Evolutionary conservation across 257 asterid species (phyloP), one percentile per base, ranked within the genome.

Genomic region (Ilex aquifolium): DNA sequence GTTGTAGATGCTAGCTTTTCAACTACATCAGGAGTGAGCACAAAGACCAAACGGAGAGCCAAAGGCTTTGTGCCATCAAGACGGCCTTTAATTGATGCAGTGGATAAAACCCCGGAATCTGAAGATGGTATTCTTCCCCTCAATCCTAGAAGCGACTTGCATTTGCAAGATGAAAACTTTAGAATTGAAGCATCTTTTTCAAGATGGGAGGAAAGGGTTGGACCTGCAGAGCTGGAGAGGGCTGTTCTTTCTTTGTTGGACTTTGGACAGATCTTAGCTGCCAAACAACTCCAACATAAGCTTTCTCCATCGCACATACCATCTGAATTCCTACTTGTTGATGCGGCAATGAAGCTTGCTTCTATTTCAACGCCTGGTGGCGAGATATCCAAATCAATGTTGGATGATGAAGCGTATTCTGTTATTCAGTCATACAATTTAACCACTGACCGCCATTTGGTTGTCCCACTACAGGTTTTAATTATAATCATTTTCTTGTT

Each of bases 191-290:
- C 94, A 61, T 83, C 94, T 29, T 70, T 85, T 64, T 82, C 97
- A 44, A 87, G 79, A 74, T 89, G 95, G 95, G 94, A 93, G 82
- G 99, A 93, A 81, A 79, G 95, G 75, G 93, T 91, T 74, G 95
- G 84, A 59, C 90, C 93, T 57, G 88, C 82, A 62, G 99, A 87
- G 74, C 79, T 90, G 40, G 94, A 93, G 72, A 80, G 82, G 68
- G 99, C 99, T n/a, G 88, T 93, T 76, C 95, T 93, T 69, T 87
- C 99, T 27, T 75, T 93, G 69, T 78, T 93, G 83, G 97, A 93
- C 75, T 90, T 89, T 72, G 99, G 99, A 66, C 99, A 89, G 79
- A 72, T 76, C 71, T 65, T 82, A 57, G 97, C 97, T 69, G 95
- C 99, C 69, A 76, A 86, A 70, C 99, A 93, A 78, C 87, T 93